phyloP scores from a whole-genome alignment of 140 eudicot species.

The Erigeron philadelphicus region DNA sequence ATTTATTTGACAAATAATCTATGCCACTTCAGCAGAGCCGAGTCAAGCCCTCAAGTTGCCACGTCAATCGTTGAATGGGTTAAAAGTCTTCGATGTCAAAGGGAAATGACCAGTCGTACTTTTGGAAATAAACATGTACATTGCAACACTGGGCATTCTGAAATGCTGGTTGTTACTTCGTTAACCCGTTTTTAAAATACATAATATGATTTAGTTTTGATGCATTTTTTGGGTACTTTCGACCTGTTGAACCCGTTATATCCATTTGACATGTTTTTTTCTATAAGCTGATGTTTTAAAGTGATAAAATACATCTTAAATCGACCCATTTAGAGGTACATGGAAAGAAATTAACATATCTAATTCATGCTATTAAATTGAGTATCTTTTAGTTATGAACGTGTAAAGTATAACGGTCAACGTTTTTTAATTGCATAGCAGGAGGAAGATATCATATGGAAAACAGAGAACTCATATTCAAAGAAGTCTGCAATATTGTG shows the following conservation, averaged over 20 bases:
- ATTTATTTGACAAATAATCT: too few species aligned
- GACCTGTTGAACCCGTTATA: neutral
- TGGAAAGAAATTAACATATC: neutral
- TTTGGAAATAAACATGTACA: too few species aligned
- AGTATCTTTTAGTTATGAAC: neutral
- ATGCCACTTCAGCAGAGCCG: too few species aligned
- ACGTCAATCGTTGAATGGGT: too few species aligned
- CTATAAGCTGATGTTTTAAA: neutral
- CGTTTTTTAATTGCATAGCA: constrained; percentile 9
- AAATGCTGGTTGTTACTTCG: neutral
- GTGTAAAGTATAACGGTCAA: neutral
- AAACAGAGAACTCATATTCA: constrained; percentile 17
- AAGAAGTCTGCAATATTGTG: constrained; percentile 19
- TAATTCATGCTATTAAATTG: neutral
- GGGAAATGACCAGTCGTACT: too few species aligned
- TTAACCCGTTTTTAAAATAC: neutral
- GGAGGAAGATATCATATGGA: constrained; percentile 15
- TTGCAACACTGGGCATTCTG: too few species aligned
- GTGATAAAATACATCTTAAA: neutral
- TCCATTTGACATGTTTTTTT: neutral
- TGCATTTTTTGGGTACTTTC: constrained; percentile 4
- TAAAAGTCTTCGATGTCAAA: too few species aligned
- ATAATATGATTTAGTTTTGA: constrained; percentile 1
- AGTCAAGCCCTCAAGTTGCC: too few species aligned
- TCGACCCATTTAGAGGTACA: neutral